Percentiles rank a stretch among this genome's conserved stretches.
Conservation (phyloP, 164 flowering plant species). For the Vitis vinifera region DNA sequence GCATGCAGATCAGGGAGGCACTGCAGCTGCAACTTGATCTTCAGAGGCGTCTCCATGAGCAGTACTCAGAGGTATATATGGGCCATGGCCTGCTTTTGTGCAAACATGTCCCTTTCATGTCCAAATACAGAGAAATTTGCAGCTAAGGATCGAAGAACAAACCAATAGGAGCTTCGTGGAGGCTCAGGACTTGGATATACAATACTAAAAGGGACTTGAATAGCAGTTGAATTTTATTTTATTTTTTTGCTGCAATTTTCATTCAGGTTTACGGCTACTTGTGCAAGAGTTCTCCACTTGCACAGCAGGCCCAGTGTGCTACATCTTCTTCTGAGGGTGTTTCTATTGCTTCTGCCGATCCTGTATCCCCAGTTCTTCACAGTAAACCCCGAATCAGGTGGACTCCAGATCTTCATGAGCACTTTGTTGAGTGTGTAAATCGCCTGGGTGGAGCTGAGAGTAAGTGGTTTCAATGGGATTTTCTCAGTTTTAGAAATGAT, state of each 20-base stretch:
- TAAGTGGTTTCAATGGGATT: slow-evolving; percentile 32
- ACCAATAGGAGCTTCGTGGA: no score
- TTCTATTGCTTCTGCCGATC: no score
- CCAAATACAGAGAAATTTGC: slow-evolving; percentile 70
- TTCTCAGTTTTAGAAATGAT: neutral
- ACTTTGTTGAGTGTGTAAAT: slow-evolving; percentile 81
- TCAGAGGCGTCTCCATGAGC: slow-evolving; percentile 83
- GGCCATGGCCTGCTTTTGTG: neutral
- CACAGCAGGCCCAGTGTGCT: no score
- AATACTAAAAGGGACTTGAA: no score
- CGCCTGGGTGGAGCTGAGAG: slow-evolving; percentile 94
- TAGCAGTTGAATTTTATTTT: no score
- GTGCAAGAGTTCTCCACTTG: no score
- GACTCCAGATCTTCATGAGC: slow-evolving; percentile 88
- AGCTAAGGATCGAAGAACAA: slow-evolving; percentile 75
- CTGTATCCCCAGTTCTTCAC: no score
- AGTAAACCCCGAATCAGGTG: slow-evolving; percentile 25
- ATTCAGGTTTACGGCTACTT: no score
- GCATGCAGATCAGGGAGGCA: slow-evolving; percentile 69
- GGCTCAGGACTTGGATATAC: no score
- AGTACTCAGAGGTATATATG: slow-evolving; percentile 57
- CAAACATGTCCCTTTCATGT: neutral
- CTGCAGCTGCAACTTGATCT: slow-evolving; percentile 72
- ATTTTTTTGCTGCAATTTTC: no score
- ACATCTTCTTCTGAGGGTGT: no score